phyloP scores from a whole-genome alignment of 495 filamentous ascomycete species.

The Cladorrhinum samala region DNA sequence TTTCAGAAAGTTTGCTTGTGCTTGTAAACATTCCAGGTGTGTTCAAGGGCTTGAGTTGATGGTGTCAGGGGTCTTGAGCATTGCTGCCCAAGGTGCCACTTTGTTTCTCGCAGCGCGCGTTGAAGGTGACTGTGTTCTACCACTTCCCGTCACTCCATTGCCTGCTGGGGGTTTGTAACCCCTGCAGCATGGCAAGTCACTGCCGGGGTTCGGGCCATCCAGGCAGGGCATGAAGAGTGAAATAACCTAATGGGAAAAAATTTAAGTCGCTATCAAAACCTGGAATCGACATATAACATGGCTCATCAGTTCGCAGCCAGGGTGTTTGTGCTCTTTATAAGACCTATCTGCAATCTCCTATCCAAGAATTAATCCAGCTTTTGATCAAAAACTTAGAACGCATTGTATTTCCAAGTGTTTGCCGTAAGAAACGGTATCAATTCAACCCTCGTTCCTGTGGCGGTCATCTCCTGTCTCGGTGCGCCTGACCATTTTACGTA shows the following conservation, averaged over 20 bases:
- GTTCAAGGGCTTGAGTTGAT: constrained; percentile 10
- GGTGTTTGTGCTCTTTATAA: too few relatives aligned
- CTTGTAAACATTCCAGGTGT: constrained; percentile 8
- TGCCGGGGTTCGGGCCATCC: too few relatives aligned
- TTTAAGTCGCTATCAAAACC: constrained; percentile 8
- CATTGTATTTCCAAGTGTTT: too few relatives aligned
- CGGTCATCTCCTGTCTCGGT: constrained; percentile 25
- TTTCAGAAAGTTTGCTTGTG: background rate
- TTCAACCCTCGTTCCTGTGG: too few relatives aligned
- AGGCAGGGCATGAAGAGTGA: too few relatives aligned
- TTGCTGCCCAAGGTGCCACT: constrained; percentile 44
- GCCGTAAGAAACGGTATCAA: too few relatives aligned
- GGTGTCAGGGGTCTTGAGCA: constrained; percentile 37
- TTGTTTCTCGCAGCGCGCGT: background rate
- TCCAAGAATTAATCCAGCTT: too few relatives aligned
- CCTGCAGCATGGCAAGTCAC: background rate
- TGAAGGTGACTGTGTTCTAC: background rate
- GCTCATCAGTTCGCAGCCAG: constrained; percentile 26
- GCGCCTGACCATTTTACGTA: background rate
- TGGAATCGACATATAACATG: constrained; percentile 34
- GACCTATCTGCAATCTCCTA: too few relatives aligned
- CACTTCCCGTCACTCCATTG: background rate
- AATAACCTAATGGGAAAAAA: too few relatives aligned
- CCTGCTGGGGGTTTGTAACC: constrained; percentile 4
- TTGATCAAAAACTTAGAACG: too few relatives aligned